Conservation (phyloP, 2,329 filamentous ascomycete genomes). For the Nectriaceae sp. region DNA sequence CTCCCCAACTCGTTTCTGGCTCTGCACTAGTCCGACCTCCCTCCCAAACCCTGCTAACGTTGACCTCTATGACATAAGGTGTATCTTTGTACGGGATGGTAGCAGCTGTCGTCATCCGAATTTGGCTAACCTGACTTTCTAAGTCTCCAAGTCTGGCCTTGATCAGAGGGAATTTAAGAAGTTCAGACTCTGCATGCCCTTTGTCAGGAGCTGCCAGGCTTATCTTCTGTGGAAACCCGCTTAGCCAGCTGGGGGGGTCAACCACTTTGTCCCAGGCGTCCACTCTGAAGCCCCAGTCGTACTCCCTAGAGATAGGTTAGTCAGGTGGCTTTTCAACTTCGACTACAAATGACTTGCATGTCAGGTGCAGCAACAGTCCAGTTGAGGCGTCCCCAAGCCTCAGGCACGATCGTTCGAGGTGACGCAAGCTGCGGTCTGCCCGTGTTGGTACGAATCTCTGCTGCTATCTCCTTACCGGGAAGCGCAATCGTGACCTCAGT, state of each 20-base stretch:
- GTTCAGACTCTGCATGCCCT: neutral
- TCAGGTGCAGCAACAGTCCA: constrained; percentile 39
- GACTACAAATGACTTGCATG: constrained; percentile 32
- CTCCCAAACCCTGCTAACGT: constrained; percentile 31
- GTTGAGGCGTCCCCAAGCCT: constrained; percentile 27
- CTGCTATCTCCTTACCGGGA: constrained; percentile 23
- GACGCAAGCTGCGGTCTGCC: constrained; percentile 22
- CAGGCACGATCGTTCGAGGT: constrained; percentile 20
- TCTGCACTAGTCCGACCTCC: constrained; percentile 11
- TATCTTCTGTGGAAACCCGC: constrained; percentile 22
- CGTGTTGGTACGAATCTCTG: constrained; percentile 4
- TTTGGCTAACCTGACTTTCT: constrained; percentile 14
- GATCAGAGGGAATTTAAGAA: constrained; percentile 19
- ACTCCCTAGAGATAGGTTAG: constrained; percentile 22
- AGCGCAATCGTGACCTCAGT: constrained; percentile 23
- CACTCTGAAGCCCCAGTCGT: constrained; percentile 38
- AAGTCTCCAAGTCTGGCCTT: constrained; percentile 9
- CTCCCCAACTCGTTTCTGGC: constrained; percentile 30
- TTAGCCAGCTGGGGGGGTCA: constrained; percentile 19
- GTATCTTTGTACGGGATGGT: constrained; percentile 33
- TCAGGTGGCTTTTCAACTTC: neutral
- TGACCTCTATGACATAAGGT: constrained; percentile 36
- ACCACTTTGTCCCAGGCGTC: constrained; percentile 23
- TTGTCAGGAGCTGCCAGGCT: constrained; percentile 12
- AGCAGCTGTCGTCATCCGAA: constrained; percentile 29